These are phyloP conservation scores for Raffaelea arxii DNA, from an alignment of 2,329 filamentous ascomycete genomes.

Conservation along the genomic window DNA sequence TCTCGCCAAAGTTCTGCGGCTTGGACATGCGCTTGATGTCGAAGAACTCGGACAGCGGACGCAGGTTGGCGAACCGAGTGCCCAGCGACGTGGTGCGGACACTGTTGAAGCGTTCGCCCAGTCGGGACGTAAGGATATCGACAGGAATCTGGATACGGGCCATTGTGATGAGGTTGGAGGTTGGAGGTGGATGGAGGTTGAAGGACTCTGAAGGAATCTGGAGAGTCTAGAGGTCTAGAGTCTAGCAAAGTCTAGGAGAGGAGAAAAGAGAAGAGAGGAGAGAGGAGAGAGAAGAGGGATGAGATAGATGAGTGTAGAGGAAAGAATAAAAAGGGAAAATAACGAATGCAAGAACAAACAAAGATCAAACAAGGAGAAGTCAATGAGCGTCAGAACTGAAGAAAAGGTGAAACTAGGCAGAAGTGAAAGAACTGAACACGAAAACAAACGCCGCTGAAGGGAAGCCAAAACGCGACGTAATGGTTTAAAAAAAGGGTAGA, in stretches of 20 bases:
- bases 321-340: background rate
- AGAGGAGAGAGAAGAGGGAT: no score
- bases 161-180: conserved; percentile 39
- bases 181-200: background rate
- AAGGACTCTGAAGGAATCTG: no score
- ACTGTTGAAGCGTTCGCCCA: conserved; percentile 74
- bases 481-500: no score
- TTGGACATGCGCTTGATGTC: conserved; percentile 94
- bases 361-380: background rate
- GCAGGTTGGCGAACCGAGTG: conserved; percentile 83
- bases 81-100: conserved; percentile 70
- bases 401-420: background rate
- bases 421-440: background rate
- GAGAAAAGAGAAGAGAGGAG: background rate
- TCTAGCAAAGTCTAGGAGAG: background rate
- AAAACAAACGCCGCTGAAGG: no score
- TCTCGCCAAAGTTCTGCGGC: conserved; percentile 77
- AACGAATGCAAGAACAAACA: no score
- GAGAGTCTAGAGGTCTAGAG: no score
- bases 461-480: background rate
- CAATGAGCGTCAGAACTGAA: background rate
- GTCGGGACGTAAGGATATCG: conserved; percentile 78
- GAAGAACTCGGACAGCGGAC: conserved; percentile 85
- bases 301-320: no score
- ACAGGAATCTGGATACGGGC: conserved; percentile 86